Conservation (phyloP, 345 rosid genomes). For the Eucalyptus sp. region DNA sequence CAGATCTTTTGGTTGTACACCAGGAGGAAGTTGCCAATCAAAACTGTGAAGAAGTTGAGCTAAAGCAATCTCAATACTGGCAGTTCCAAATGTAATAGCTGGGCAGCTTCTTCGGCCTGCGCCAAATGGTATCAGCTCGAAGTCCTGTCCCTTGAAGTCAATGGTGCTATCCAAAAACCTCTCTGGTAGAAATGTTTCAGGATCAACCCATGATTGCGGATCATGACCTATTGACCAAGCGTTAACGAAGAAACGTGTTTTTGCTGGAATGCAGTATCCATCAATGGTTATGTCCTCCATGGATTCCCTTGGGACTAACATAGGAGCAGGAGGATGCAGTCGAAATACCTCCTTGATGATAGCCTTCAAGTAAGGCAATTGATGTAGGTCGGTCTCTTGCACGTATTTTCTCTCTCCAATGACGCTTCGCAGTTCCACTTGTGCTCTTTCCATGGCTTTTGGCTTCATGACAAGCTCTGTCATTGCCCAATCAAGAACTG, state of each 20-base stretch:
- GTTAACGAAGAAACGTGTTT: slow-evolving; percentile 22
- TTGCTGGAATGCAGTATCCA: slow-evolving; percentile 31
- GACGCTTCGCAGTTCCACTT: slow-evolving; percentile 21
- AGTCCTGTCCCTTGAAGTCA: slow-evolving; percentile 40
- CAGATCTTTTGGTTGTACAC: slow-evolving; percentile 14
- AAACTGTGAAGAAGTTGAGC: slow-evolving; percentile 43
- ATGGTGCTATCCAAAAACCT: slow-evolving; percentile 24
- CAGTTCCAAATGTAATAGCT: slow-evolving; percentile 23
- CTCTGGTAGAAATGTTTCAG: slow-evolving; percentile 31
- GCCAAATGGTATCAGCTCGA: slow-evolving; percentile 42
- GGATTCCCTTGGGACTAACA: slow-evolving; percentile 47
- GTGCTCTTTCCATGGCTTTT: slow-evolving; percentile 18
- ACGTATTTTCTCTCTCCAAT: slow-evolving; percentile 19
- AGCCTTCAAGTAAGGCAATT: slow-evolving; percentile 28
- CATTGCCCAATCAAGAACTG: slow-evolving; percentile 25
- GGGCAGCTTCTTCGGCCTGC: slow-evolving; percentile 47
- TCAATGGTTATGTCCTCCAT: slow-evolving; percentile 24
- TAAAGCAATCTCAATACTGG: slow-evolving; percentile 29
- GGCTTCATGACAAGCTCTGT: slow-evolving; percentile 33
- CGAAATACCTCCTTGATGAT: slow-evolving; percentile 40
- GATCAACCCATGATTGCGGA: slow-evolving; percentile 22
- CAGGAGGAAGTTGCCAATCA: slow-evolving; percentile 37
- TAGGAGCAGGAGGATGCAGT: slow-evolving; percentile 44
- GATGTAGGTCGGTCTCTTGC: slow-evolving; percentile 23
- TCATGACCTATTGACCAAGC: slow-evolving; percentile 33